phyloP scores from a whole-genome alignment of 345 rosid species.

The Theobroma cacao region DNA sequence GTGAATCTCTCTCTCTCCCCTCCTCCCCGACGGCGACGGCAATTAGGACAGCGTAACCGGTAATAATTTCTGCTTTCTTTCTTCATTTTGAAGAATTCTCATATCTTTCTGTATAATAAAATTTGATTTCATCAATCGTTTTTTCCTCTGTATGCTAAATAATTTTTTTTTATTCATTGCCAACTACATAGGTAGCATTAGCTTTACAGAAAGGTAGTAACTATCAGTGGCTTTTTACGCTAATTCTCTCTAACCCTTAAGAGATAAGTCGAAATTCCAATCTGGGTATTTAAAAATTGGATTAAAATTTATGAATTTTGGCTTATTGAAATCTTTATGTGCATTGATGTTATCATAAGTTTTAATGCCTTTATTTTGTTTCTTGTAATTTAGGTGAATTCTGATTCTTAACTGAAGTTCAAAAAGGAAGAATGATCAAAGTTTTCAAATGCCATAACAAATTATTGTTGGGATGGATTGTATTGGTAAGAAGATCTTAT shows the following conservation, averaged over 20 bases:
- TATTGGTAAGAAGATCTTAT: conserved; percentile 30
- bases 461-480: conserved; percentile 21
- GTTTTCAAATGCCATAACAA: conserved; percentile 5
- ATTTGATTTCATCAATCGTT: background rate
- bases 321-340: background rate
- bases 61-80: background rate
- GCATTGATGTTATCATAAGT: background rate
- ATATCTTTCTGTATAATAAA: background rate
- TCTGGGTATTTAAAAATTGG: background rate
- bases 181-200: background rate
- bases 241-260: background rate
- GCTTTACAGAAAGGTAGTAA: background rate
- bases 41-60: background rate
- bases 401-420: background rate
- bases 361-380: background rate
- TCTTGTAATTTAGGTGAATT: conserved; percentile 20
- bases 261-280: background rate
- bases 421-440: conserved; percentile 16
- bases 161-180: background rate
- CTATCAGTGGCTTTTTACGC: background rate
- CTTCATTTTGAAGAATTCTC: background rate
- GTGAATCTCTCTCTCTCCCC: too few relatives aligned
- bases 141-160: background rate
- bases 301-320: background rate
- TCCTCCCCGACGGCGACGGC: too few relatives aligned